Base-by-base conservation (phyloP, 2,329 filamentous ascomycete genomes). In the Pezicula carpinea region DNA sequence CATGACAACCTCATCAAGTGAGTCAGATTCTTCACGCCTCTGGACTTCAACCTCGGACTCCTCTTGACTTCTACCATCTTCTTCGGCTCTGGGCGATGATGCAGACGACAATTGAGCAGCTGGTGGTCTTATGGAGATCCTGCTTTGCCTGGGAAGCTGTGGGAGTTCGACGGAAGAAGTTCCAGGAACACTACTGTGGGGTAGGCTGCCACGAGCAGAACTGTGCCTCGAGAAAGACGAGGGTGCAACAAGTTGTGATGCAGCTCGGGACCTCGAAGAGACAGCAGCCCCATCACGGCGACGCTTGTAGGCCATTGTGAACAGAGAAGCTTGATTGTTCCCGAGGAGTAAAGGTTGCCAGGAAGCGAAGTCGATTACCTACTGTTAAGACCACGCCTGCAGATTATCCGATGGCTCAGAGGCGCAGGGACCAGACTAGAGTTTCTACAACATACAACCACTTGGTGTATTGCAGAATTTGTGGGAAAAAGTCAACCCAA, bases 1-100 rank as follows among this genome's bases (percentile, higher is more conserved):
- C 81, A 95, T 88, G 48, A 95, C 77, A 21, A 89, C 68, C 60
- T 93, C 87, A 47, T 79, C 77, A 32, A 82, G 61, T 0, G 69
- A 61, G 47, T 83, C 79, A 31, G 73, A 69, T 31, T 72, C 66
- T 42, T 68, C 65, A 5, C 60, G 59, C 23, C 60, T 55, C 38
- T 63, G 57, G 33, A 59, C 56, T 22, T 62, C 60, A 14, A 8
- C 63, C 41, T 65, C 64, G 26, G 58, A 59, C 50, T 66, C 62
- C 39, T 47, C 46, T 4, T 15, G 8, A 14, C 13, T 22, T 40
- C 6, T 19, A 15, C 18, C 38, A 40, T 40, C 38, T 17, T 43
- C 29, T 11, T 46, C 43, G 10, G 44, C 34, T 32, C 31, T 42
- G 23, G 43, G 39, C 3, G 47, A 35, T 4, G 39, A 43, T 31